phyloP scores from a whole-genome alignment of 768 basidiomycete species.

The Xerocomus brunneocitrinus region DNA sequence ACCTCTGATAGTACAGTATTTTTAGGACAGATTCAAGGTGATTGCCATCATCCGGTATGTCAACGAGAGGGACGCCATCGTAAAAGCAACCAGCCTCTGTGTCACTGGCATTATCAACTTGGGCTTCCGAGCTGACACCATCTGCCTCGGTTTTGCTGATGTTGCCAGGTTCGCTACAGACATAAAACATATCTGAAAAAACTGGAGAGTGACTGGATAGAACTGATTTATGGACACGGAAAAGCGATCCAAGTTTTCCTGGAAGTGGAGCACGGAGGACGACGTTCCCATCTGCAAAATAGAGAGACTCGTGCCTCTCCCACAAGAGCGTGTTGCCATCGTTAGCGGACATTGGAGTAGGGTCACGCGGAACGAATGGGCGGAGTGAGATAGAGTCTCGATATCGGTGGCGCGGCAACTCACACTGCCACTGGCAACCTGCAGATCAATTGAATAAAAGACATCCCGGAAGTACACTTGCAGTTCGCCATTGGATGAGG shows the following conservation, averaged over 20 bases:
- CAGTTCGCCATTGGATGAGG: no score
- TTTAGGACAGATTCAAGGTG: slow-evolving; percentile 9
- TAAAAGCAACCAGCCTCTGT: not conserved
- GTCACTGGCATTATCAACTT: no score
- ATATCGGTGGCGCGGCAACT: no score
- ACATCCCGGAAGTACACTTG: no score
- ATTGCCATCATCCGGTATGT: slow-evolving; percentile 2
- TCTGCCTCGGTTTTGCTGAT: no score
- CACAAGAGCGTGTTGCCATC: not conserved
- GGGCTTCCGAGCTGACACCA: no score
- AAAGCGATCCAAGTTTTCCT: slow-evolving; percentile 1
- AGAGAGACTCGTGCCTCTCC: slow-evolving; percentile 7
- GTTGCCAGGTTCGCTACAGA: not conserved
- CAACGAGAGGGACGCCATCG: slow-evolving; percentile 8
- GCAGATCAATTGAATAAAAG: no score
- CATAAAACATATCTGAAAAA: slow-evolving; percentile 7
- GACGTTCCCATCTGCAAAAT: slow-evolving; percentile 8
- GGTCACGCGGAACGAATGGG: no score
- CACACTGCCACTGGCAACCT: no score
- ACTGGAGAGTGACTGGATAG: slow-evolving; percentile 7
- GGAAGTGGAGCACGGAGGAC: not conserved
- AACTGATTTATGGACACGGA: slow-evolving; percentile 14
- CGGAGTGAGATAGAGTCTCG: no score
- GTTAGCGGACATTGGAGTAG: no score
- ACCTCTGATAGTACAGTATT: slow-evolving; percentile 13